These are phyloP conservation scores for Fusarium globosum DNA, from an alignment of 2,329 filamentous ascomycete species.

Conservation along the genomic window DNA sequence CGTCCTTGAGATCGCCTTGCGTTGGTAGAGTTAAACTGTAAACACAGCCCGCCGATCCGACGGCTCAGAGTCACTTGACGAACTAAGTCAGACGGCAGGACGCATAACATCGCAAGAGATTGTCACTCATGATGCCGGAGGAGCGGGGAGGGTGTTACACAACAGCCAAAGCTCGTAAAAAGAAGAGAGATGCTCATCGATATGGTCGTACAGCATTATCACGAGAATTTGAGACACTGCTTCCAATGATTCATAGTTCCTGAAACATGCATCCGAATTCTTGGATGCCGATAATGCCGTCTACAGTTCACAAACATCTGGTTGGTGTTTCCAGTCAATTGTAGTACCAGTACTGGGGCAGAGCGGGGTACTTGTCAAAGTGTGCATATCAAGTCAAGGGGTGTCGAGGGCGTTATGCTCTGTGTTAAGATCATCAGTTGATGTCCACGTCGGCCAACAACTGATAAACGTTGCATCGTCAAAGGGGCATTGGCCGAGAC, in stretches of 20 bases:
- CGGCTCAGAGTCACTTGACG: conserved; percentile 11
- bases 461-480: conserved; percentile 14
- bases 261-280: conserved; percentile 20
- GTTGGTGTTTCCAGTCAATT: conserved; percentile 4
- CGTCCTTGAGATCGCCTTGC: background rate
- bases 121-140: conserved; percentile 9
- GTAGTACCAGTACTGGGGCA: background rate
- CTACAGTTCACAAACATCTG: background rate
- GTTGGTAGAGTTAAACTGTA: background rate
- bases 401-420: conserved; percentile 6
- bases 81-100: background rate
- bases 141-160: conserved; percentile 19
- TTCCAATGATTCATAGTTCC: conserved; percentile 1
- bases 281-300: conserved; percentile 15
- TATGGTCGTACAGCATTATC: conserved; percentile 18
- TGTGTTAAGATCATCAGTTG: conserved; percentile 23
- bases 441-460: background rate
- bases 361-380: conserved; percentile 9
- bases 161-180: conserved; percentile 7
- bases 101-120: conserved; percentile 10
- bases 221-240: conserved; percentile 30
- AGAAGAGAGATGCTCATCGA: background rate
- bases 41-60: conserved; percentile 25
- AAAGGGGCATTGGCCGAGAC: background rate
- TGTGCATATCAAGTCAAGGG: background rate